A percentile compares a stretch with the other conserved stretches of the same genome.
phyloP scores from a whole-genome alignment of 768 basidiomycete species.

The Rhodotorula graminis region DNA sequence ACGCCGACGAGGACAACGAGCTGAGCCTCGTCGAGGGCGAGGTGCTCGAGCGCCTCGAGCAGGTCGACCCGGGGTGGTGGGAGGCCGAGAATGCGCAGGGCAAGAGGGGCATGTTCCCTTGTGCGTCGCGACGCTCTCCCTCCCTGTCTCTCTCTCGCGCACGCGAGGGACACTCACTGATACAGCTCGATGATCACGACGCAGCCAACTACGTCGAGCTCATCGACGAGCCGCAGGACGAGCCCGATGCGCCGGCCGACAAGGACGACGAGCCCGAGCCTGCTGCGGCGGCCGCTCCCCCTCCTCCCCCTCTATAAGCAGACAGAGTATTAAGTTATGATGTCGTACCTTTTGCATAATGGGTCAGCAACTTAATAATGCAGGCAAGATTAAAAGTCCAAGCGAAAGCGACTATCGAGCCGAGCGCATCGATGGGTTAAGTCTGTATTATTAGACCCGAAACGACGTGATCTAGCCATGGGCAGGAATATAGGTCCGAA shows the following conservation, averaged over 20 bases:
- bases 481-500: conserved; percentile 38
- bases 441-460: conserved; percentile 36
- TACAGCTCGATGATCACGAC: background rate
- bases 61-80: conserved; percentile 89
- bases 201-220: conserved; percentile 83
- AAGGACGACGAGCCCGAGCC: conserved; percentile 19
- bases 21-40: conserved; percentile 75
- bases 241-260: conserved; percentile 2
- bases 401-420: conserved; percentile 36
- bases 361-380: conserved; percentile 25
- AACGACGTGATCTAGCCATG: conserved; percentile 39
- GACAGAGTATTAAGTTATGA: conserved; percentile 35
- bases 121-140: conserved; percentile 49
- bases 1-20: conserved; percentile 80
- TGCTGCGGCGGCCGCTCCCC: conserved; percentile 36
- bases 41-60: conserved; percentile 72
- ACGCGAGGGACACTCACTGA: background rate
- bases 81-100: conserved; percentile 64
- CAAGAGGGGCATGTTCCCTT: conserved; percentile 77
- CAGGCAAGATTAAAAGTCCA: conserved; percentile 35
- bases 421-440: conserved; percentile 13
- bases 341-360: conserved; percentile 41
- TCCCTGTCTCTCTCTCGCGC: background rate
- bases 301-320: conserved; percentile 42
- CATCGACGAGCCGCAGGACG: conserved; percentile 50